A percentile compares a stretch with the other conserved stretches of the same genome.
phyloP scores from a whole-genome alignment of 345 rosid species.

The Balakata baccata region DNA sequence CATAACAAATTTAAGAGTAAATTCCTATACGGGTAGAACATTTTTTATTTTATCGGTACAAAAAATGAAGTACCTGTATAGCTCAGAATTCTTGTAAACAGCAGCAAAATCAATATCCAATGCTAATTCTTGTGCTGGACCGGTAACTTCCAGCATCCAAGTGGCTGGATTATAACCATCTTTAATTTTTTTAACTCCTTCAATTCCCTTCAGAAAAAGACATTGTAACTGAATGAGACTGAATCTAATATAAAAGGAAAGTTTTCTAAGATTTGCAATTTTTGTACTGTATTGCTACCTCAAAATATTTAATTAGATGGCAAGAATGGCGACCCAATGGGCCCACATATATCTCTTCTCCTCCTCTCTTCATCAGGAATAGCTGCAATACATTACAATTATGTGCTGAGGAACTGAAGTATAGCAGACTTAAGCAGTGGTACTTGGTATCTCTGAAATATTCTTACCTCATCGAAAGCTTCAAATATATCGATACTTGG shows the following conservation, averaged over 20 bases:
- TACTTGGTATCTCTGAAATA: background rate
- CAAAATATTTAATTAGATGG: background rate
- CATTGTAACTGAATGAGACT: background rate
- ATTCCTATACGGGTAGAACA: background rate
- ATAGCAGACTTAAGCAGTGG: no score
- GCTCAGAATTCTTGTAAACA: conserved; percentile 40
- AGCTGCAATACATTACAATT: no score
- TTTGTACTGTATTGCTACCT: conserved; percentile 32
- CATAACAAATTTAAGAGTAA: background rate
- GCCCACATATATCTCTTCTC: background rate
- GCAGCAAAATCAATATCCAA: conserved; percentile 40
- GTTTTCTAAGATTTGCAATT: background rate
- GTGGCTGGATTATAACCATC: conserved; percentile 60
- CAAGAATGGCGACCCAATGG: background rate
- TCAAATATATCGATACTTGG: background rate
- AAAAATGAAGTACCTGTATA: conserved; percentile 29
- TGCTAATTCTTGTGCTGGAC: conserved; percentile 37
- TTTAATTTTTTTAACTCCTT: conserved; percentile 38
- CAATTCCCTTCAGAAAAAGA: conserved; percentile 25
- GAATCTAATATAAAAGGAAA: background rate
- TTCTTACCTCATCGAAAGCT: background rate
- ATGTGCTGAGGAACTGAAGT: no score
- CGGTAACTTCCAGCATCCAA: conserved; percentile 55
- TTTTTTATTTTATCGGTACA: background rate
- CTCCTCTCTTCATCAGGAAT: background rate